Base-by-base conservation (phyloP, 306 rosid species). In the Urtica urens region DNA sequence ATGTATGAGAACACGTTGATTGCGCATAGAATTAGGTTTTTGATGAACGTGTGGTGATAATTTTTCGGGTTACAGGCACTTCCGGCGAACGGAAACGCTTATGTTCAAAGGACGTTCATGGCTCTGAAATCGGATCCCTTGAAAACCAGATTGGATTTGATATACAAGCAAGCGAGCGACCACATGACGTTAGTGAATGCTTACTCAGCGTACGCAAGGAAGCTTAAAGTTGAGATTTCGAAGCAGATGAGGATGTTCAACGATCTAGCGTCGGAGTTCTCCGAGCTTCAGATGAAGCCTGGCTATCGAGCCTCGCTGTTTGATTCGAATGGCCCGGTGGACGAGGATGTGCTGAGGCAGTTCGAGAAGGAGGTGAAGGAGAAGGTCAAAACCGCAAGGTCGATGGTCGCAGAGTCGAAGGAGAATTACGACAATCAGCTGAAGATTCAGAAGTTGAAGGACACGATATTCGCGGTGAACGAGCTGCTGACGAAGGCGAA, bases 291-390 rank as follows among this genome's bases (percentile, higher is more conserved):
- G 1, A 8, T 52, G 57, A 92, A 70, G 55, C 94, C 94, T 0
- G 59, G 64, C 0, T 92, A 85, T 49, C 59, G 74, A 33, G 34
- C 69, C 1, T 59, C 87, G 0, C 49, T 92, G 73, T 79, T 92
- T 53, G 94, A 79, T 38, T 68, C 95, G 0, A 84, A 80, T 9
- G 86, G 94, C 60, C 87, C 83, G 0, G 58, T 82, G 34, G 99
- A 92, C 44, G 99, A 92, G 76, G 99, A 85, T 51, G 70, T 71
- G 56, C 53, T 92, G 69, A 77, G 76, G 68, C 99, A 92, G 74
- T 92, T 92, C 40, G 99, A 92, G 79, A 92, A 92, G 72, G 96
- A 92, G 78, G 84, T 92, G 76, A 92, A 92, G 81, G 99, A 92
- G 57, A 85, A 72, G 59, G 96, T 92, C 62, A 92, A 92, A 64